A percentile compares a stretch with the other conserved stretches of the same genome.
These are phyloP conservation scores for Dinochytrium kinnereticum DNA, from an alignment of 371 early-diverging fungal species.

Conservation along the genomic window DNA sequence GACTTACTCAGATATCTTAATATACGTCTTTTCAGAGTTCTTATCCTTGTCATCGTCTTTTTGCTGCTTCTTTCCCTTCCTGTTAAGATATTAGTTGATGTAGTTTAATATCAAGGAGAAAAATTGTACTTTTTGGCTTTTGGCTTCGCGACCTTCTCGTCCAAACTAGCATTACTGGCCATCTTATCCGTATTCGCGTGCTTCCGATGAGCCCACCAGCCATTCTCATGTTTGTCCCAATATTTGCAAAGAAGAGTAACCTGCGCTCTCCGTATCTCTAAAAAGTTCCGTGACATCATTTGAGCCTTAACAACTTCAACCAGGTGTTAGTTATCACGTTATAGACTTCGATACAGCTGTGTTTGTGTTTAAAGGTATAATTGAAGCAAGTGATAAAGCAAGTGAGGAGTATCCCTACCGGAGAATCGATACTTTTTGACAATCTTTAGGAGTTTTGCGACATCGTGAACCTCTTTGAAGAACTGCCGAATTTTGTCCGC, in stretches of 20 bases:
- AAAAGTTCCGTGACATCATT: constrained; percentile 25
- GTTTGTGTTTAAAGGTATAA: background rate
- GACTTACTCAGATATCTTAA: constrained; percentile 48
- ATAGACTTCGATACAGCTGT: background rate
- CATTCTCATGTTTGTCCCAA: constrained; percentile 54
- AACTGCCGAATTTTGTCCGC: constrained; percentile 56
- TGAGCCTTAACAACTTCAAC: constrained; percentile 55
- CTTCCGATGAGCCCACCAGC: constrained; percentile 53
- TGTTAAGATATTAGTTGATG: no score
- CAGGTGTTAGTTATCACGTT: background rate
- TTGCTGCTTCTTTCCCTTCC: constrained; percentile 44
- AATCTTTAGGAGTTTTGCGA: constrained; percentile 57
- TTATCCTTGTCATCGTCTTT: constrained; percentile 43
- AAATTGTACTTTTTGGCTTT: constrained; percentile 24
- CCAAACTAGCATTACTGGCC: constrained; percentile 33
- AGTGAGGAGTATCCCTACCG: constrained; percentile 38
- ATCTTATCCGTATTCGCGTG: constrained; percentile 17
- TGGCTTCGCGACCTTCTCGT: constrained; percentile 31
- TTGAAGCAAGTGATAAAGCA: background rate
- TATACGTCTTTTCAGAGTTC: constrained; percentile 24
- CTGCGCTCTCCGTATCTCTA: constrained; percentile 43
- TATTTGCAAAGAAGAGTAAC: constrained; percentile 38
- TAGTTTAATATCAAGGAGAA: no score
- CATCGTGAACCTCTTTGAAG: constrained; percentile 60
- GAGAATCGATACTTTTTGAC: constrained; percentile 61